phyloP scores from a whole-genome alignment of 768 basidiomycete species.

The Boletus speciosus region DNA sequence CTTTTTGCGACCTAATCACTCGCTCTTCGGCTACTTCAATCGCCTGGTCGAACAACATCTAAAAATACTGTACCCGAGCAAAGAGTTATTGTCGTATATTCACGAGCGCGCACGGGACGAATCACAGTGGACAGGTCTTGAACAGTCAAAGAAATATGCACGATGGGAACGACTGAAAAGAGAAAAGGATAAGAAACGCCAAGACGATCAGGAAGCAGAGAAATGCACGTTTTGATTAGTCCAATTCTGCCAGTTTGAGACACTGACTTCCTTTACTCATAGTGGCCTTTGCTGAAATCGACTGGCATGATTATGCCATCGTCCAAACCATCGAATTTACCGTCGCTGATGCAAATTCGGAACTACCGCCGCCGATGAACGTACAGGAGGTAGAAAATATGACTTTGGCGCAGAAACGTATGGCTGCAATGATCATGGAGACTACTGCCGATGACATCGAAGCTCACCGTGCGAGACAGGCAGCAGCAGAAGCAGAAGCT shows the following conservation, averaged over 20 bases:
- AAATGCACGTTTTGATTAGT: conserved; percentile 51
- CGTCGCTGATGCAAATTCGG: conserved; percentile 81
- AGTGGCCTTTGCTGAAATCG: conserved; percentile 96
- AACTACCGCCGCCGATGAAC: conserved; percentile 95
- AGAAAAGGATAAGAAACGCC: conserved; percentile 80
- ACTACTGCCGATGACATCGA: conserved; percentile 85
- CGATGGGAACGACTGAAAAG: conserved; percentile 86
- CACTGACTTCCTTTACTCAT: conserved; percentile 7
- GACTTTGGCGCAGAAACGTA: conserved; percentile 95
- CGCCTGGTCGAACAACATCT: conserved; percentile 95
- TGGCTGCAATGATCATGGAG: conserved; percentile 99
- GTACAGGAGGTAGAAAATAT: conserved; percentile 93
- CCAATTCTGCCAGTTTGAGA: neutral
- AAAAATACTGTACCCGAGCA: conserved; percentile 81
- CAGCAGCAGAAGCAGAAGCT: conserved; percentile 81
- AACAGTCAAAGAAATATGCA: conserved; percentile 71
- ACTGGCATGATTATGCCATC: conserved; percentile 99
- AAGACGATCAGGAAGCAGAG: conserved; percentile 92
- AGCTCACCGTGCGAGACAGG: conserved; percentile 74
- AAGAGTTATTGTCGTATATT: conserved; percentile 71
- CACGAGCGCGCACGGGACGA: conserved; percentile 61
- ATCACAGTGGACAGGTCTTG: conserved; percentile 75
- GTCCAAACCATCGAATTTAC: conserved; percentile 99
- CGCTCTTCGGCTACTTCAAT: conserved; percentile 96
- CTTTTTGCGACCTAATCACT: conserved; percentile 93